phyloP scores from a whole-genome alignment of 2,329 filamentous ascomycete genomes.

The Aureobasidium sp. region DNA sequence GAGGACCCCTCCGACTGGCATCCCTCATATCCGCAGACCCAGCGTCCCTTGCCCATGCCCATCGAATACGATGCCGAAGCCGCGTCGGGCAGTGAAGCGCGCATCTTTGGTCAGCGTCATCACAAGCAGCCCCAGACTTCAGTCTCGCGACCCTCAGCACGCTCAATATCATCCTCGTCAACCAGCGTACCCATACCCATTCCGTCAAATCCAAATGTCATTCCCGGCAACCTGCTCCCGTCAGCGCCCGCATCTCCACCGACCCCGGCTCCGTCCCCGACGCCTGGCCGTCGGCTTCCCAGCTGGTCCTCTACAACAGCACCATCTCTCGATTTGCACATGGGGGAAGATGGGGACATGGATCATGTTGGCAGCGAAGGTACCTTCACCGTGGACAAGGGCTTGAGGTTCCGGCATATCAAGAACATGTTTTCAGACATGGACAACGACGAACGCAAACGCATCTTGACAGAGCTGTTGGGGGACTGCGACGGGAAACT shows the following conservation, averaged over 20 bases:
- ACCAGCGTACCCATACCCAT: conserved; percentile 37
- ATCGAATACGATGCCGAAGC: conserved; percentile 13
- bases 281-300: conserved; percentile 51
- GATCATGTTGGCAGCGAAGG: conserved; percentile 19
- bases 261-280: conserved; percentile 58
- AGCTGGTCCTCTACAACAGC: conserved; percentile 73
- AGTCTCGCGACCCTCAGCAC: conserved; percentile 10
- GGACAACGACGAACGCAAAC: conserved; percentile 65
- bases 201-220: conserved; percentile 35
- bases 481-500: conserved; percentile 93
- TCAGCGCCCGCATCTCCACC: conserved; percentile 58
- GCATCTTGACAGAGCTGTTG: conserved; percentile 76
- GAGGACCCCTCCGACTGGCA: conserved; percentile 15
- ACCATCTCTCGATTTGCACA: conserved; percentile 65
- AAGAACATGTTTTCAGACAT: conserved; percentile 72
- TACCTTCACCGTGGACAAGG: conserved; percentile 19
- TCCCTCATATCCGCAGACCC: conserved; percentile 13
- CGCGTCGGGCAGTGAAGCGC: conserved; percentile 4
- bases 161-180: conserved; percentile 11
- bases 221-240: conserved; percentile 53
- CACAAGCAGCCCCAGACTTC: conserved; percentile 5
- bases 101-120: conserved; percentile 6
- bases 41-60: conserved; percentile 15
- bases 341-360: conserved; percentile 23
- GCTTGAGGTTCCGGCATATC: conserved; percentile 55